Evolutionary conservation across 176 grass and related monocot genomes (phyloP).

Genomic region (Eragrostis curvula): DNA sequence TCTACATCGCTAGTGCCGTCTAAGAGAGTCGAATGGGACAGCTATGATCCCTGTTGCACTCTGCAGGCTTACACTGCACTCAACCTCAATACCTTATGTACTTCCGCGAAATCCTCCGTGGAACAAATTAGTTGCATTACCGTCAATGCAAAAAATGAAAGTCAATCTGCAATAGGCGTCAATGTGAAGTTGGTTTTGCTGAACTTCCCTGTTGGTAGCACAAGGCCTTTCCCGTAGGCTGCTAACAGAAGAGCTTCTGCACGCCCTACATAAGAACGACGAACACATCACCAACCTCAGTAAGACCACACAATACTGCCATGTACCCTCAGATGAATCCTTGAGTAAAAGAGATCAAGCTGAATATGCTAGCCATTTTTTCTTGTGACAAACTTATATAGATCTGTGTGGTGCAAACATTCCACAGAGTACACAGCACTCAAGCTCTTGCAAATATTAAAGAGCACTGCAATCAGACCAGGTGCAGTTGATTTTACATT

Average conservation of each 20-base stretch:
- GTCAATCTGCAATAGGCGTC: conserved; percentile 9
- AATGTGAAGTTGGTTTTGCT: conserved; percentile 30
- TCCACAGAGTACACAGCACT: background rate
- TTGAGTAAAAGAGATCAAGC: conserved; percentile 18
- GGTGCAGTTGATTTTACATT: conserved; percentile 2
- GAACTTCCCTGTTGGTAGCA: conserved; percentile 46
- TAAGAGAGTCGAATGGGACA: background rate
- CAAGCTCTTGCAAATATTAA: background rate
- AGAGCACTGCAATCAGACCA: background rate
- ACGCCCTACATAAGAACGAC: conserved; percentile 56
- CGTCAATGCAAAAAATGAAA: background rate
- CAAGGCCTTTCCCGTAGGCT: conserved; percentile 78
- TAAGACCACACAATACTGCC: conserved; percentile 3
- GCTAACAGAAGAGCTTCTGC: conserved; percentile 97
- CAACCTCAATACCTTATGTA: conserved; percentile 25
- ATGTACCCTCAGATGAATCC: background rate
- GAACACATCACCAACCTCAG: background rate
- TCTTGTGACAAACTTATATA: no score
- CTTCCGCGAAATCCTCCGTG: background rate
- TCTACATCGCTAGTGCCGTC: background rate
- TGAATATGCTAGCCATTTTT: conserved; percentile 7
- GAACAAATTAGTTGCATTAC: conserved; percentile 19
- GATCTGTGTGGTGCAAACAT: background rate
- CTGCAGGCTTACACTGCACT: background rate
- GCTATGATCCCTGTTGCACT: background rate